Evolutionary conservation across 2,329 filamentous ascomycete species (phyloP).

Genomic region (Scytalidium lignicola): DNA sequence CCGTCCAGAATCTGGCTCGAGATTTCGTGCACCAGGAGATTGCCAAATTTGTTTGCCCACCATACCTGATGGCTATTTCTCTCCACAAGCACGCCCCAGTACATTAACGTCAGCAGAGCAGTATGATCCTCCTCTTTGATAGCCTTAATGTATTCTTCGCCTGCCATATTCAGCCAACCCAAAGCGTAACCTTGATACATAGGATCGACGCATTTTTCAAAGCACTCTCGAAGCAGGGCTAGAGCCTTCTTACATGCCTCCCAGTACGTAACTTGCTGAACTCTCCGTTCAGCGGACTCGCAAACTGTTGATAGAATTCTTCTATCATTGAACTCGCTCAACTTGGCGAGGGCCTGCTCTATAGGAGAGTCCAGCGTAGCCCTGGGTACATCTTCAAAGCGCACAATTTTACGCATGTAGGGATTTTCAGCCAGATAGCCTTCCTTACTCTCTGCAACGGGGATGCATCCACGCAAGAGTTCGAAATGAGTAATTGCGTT

Average conservation of each 20-base stretch:
- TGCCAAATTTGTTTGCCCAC: slow-evolving; percentile 14
- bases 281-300: not conserved
- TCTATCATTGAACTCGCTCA: slow-evolving; percentile 8
- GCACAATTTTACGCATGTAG: slow-evolving; percentile 9
- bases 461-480: slow-evolving; percentile 8
- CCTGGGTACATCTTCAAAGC: slow-evolving; percentile 7
- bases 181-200: slow-evolving; percentile 10
- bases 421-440: slow-evolving; percentile 10
- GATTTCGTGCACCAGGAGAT: slow-evolving; percentile 11
- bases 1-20: not conserved
- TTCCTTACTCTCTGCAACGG: slow-evolving; percentile 6
- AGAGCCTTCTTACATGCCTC: slow-evolving; percentile 12
- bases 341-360: slow-evolving; percentile 3
- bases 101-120: slow-evolving; percentile 15
- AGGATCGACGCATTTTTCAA: slow-evolving; percentile 10
- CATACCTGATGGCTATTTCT: slow-evolving; percentile 9
- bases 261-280: slow-evolving; percentile 7
- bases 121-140: slow-evolving; percentile 9
- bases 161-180: slow-evolving; percentile 14
- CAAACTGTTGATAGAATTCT: slow-evolving; percentile 4
- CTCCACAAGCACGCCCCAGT: slow-evolving; percentile 14
- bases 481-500: slow-evolving; percentile 11
- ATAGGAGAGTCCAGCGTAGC: slow-evolving; percentile 2
- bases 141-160: slow-evolving; percentile 12
- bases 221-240: slow-evolving; percentile 7